These are phyloP conservation scores for Carex myosuroides DNA, from an alignment of 176 grass and related monocot species.

Conservation along the genomic window DNA sequence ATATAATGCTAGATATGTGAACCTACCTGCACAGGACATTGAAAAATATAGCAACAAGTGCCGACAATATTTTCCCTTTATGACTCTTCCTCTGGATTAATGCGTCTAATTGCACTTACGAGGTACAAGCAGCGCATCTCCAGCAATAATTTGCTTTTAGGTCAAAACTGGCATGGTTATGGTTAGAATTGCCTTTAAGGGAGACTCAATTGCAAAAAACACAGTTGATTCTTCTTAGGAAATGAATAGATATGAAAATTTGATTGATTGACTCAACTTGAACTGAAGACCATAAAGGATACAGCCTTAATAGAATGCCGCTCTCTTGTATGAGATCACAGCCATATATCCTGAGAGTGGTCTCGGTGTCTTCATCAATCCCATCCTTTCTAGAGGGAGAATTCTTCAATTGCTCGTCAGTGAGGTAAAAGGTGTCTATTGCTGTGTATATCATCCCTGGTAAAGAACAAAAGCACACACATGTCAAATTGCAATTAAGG, in stretches of 20 bases:
- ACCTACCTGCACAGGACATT: not conserved
- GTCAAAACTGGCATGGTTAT: not conserved
- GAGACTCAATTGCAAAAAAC: not conserved
- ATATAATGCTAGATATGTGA: not conserved
- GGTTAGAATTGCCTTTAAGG: not conserved
- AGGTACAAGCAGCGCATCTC: not conserved
- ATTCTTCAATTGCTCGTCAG: constrained; percentile 60
- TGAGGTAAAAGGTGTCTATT: constrained; percentile 91
- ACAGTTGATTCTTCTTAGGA: not conserved
- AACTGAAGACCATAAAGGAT: constrained; percentile 28
- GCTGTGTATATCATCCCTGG: constrained; percentile 71
- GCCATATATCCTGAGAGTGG: constrained; percentile 61
- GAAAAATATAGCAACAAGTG: not conserved
- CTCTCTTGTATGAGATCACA: constrained; percentile 93
- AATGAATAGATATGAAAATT: not conserved
- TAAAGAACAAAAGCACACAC: not conserved
- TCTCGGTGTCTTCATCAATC: constrained; percentile 73
- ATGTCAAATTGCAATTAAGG: no score
- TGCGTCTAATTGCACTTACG: not conserved
- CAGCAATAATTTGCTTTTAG: not conserved
- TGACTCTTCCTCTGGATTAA: not conserved
- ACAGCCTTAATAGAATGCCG: constrained; percentile 83
- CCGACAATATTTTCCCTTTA: not conserved
- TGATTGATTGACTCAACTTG: no score
- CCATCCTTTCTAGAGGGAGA: constrained; percentile 89